Evolutionary conservation across 2,329 filamentous ascomycete species (phyloP), one percentile per base, ranked within the genome.

Genomic region (Fusarium ramigenum): DNA sequence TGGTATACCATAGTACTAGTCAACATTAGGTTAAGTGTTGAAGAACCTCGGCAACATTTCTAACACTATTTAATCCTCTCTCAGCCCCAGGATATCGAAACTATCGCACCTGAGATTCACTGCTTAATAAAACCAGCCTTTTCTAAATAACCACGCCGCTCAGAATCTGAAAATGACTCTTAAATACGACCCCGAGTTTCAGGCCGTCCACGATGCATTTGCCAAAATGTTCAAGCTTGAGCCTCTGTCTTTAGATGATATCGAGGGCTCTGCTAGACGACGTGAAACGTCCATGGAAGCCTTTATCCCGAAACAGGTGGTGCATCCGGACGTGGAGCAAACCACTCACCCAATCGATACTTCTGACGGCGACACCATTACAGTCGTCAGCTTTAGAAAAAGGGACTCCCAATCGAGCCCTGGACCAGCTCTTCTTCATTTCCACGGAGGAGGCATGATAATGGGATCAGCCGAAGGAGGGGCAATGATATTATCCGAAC

Each of bases 31-130:
- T 28, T 36, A 11, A 19, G 18, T 1, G 1, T 34, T 15, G 7
- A 46, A 21, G 23, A 28, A 14, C 18, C 23, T 28, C 23, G 43
- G 43, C 18, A 46, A 19, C 18, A 23, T 28, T 14, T 19, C 4
- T 5, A 28, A 46, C n/a, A 46, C 43, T 28, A 46, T 19, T 9
- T 46, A 46, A 46, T 46, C 18, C 11, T 0, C 5, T 14, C 5
- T 46, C 0, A 19, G 18, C 18, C 43, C 23, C 23, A 19, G 12
- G 12, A 12, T 11, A 12, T 32, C 30, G 30, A 32, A 14, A 46
- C 0, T 28, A 28, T 46, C 2, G 6, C 7, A 9, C 7, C 5
- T 46, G 10, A 4, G 9, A 34, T 1, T 9, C 21, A 34, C 6
- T 15, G 30, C 1, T 5, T 34, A 7, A 34, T 1, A 11, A 12